These are phyloP conservation scores for Suillus brevipes DNA, from an alignment of 768 basidiomycete genomes.

Conservation along the genomic window DNA sequence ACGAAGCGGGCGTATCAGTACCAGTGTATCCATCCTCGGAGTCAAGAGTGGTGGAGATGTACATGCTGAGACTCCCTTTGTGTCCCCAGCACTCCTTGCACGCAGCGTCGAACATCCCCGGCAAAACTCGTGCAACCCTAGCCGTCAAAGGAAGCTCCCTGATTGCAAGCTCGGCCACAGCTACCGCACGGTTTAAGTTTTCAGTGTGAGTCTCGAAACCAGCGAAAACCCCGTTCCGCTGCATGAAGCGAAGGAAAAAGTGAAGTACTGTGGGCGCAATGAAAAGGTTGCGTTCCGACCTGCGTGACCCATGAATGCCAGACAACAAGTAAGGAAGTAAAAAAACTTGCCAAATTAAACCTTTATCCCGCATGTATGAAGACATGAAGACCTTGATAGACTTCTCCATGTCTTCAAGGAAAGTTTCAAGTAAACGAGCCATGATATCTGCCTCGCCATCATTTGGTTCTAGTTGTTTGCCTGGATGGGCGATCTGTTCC, in stretches of 20 bases:
- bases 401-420: conserved; percentile 63
- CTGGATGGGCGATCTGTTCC: conserved; percentile 29
- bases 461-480: conserved; percentile 29
- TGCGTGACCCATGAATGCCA: conserved; percentile 24
- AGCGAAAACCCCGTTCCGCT: conserved; percentile 43
- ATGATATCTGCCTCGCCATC: conserved; percentile 15
- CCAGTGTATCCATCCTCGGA: neutral
- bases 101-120: conserved; percentile 47
- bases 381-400: conserved; percentile 67
- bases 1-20: conserved; percentile 1
- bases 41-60: conserved; percentile 15
- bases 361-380: conserved; percentile 63
- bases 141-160: conserved; percentile 45
- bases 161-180: conserved; percentile 38
- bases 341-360: conserved; percentile 57
- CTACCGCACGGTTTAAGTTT: conserved; percentile 46
- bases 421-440: conserved; percentile 39
- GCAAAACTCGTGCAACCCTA: conserved; percentile 38
- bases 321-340: conserved; percentile 1
- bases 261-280: conserved; percentile 43
- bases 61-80: conserved; percentile 34
- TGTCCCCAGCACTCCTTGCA: conserved; percentile 53
- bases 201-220: conserved; percentile 23
- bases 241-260: conserved; percentile 48
- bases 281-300: conserved; percentile 43